phyloP scores from a whole-genome alignment of 495 filamentous ascomycete genomes.

The Podospora australis region DNA sequence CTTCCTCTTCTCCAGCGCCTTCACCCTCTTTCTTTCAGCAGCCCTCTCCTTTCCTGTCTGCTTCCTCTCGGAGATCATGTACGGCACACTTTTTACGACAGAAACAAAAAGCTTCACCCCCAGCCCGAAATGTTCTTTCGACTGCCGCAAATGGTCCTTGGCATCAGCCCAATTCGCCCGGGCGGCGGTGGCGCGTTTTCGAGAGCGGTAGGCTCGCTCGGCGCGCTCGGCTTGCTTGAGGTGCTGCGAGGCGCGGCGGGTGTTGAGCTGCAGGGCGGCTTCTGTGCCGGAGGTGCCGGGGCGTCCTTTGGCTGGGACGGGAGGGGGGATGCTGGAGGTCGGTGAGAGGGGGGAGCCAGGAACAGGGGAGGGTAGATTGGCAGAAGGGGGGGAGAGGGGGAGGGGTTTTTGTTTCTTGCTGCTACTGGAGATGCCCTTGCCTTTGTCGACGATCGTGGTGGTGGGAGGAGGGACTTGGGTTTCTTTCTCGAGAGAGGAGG shows the following conservation, averaged over 20 bases:
- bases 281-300: slow-evolving; percentile 28
- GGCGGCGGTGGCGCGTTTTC: slow-evolving; percentile 23
- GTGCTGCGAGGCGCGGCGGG: slow-evolving; percentile 18
- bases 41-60: slow-evolving; percentile 3
- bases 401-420: background rate
- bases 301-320: slow-evolving; percentile 4
- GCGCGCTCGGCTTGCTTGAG: slow-evolving; percentile 21
- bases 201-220: slow-evolving; percentile 23
- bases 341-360: slow-evolving; percentile 5
- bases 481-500: background rate
- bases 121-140: slow-evolving; percentile 16
- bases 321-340: background rate
- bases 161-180: slow-evolving; percentile 22
- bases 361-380: background rate
- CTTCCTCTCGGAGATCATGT: background rate
- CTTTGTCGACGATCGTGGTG: background rate
- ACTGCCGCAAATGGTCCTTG: slow-evolving; percentile 20
- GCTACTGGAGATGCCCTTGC: background rate
- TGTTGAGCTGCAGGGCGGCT: slow-evolving; percentile 21
- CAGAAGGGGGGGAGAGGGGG: background rate
- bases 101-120: slow-evolving; percentile 19
- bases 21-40: slow-evolving; percentile 11
- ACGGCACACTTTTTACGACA: slow-evolving; percentile 12
- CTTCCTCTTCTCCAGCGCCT: slow-evolving; percentile 13
- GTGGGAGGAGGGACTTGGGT: background rate